Conservation (phyloP, 2,329 filamentous ascomycete genomes). For the Fusarium mangiferae region DNA sequence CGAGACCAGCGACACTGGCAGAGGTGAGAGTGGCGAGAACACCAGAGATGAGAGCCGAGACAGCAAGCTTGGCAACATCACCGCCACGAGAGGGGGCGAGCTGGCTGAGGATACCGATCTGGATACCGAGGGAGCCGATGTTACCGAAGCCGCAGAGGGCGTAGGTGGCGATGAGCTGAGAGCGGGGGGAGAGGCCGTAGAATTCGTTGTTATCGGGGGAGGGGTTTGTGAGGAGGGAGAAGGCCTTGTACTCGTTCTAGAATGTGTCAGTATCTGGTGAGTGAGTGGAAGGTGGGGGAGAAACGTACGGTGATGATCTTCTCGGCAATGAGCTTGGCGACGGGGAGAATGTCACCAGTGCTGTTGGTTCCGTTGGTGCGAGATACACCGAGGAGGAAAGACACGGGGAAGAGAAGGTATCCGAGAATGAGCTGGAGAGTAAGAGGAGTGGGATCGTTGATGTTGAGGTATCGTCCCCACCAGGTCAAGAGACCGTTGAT, state of each 20-base stretch:
- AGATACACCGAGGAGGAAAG: conserved; percentile 84
- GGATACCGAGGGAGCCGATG: conserved; percentile 86
- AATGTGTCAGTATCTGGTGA: conserved; percentile 9
- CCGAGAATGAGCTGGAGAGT: conserved; percentile 79
- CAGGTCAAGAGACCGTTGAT: conserved; percentile 82
- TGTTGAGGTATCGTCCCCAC: conserved; percentile 84
- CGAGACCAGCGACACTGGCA: conserved; percentile 80
- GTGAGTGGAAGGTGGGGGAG: fast-evolving
- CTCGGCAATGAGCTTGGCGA: conserved; percentile 81
- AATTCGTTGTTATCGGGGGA: conserved; percentile 64
- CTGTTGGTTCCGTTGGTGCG: conserved; percentile 46
- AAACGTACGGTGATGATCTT: conserved; percentile 78
- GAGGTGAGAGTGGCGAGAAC: conserved; percentile 82
- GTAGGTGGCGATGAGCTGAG: conserved; percentile 85
- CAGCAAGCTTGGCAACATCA: conserved; percentile 78
- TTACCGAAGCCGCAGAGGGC: conserved; percentile 87
- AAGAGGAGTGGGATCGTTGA: conserved; percentile 71
- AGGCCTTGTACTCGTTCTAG: conserved; percentile 83
- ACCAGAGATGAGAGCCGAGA: conserved; percentile 82
- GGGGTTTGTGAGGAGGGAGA: conserved; percentile 64
- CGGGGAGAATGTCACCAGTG: conserved; percentile 71
- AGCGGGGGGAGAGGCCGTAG: conserved; percentile 71
- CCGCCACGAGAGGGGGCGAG: conserved; percentile 78
- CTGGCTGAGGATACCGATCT: conserved; percentile 88
- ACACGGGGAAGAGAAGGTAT: conserved; percentile 80